Conservation (phyloP, 2,329 filamentous ascomycete genomes). For the Pseudogymnoascus sp. region DNA sequence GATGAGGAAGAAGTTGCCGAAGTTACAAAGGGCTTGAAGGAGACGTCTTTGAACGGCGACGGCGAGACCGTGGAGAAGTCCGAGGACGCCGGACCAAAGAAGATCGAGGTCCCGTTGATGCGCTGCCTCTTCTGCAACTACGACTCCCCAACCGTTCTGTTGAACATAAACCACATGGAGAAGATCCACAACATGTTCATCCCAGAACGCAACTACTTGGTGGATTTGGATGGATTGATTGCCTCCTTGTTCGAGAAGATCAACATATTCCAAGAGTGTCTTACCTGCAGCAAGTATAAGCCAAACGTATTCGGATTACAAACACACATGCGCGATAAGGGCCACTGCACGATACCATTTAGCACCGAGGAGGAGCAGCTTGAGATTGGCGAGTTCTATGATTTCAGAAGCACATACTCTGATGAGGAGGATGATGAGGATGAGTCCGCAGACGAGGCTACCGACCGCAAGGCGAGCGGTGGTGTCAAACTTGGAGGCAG, state of each 20-base stretch:
- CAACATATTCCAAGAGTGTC: conserved; percentile 69
- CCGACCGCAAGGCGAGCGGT: conserved; percentile 39
- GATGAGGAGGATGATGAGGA: conserved; percentile 61
- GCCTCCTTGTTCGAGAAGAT: conserved; percentile 72
- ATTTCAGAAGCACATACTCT: conserved; percentile 92
- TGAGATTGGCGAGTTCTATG: conserved; percentile 92
- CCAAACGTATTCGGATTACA: conserved; percentile 72
- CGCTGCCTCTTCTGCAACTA: conserved; percentile 89
- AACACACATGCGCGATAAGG: conserved; percentile 95
- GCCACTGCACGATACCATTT: conserved; percentile 95
- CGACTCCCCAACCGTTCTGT: conserved; percentile 61
- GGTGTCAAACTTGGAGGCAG: conserved; percentile 64
- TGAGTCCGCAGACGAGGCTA: conserved; percentile 44
- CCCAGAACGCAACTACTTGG: conserved; percentile 76
- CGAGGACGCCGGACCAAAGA: conserved; percentile 37
- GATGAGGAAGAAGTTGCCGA: conserved; percentile 72
- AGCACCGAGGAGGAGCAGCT: conserved; percentile 81
- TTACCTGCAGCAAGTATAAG: conserved; percentile 80
- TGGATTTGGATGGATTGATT: conserved; percentile 73
- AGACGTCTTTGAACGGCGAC: conserved; percentile 16
- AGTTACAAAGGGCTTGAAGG: conserved; percentile 30
- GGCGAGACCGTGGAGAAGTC: conserved; percentile 20
- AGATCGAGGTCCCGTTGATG: conserved; percentile 23
- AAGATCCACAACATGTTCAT: conserved; percentile 93
- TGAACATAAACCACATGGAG: conserved; percentile 84